These are phyloP conservation scores for Bauhinia variegata DNA, from an alignment of 306 rosid species.

Conservation along the genomic window DNA sequence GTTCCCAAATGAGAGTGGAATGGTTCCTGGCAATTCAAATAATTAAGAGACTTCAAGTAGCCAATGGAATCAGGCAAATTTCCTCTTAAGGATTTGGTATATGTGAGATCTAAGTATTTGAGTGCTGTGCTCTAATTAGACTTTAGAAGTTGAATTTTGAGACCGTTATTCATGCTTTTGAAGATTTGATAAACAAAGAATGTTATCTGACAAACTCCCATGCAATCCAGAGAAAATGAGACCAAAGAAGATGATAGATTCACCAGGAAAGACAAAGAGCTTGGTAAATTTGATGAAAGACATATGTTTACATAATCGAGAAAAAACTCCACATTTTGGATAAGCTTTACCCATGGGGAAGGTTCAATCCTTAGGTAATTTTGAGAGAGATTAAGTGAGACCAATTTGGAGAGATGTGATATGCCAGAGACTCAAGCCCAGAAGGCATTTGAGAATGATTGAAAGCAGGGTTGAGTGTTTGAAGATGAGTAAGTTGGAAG, in stretches of 20 bases:
- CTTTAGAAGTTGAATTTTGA: conserved; percentile 25
- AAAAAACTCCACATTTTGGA: conserved; percentile 12
- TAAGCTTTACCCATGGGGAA: conserved; percentile 2
- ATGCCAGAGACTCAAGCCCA: conserved; percentile 23
- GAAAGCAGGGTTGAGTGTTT: conserved; percentile 25
- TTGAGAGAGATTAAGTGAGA: conserved; percentile 26
- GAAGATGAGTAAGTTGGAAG: conserved; percentile 24
- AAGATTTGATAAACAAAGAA: conserved; percentile 23
- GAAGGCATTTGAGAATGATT: conserved; percentile 15
- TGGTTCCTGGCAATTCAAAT: too few relatives aligned
- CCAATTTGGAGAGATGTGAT: conserved; percentile 40
- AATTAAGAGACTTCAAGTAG: not conserved
- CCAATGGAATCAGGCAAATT: conserved; percentile 12
- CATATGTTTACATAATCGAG: not conserved
- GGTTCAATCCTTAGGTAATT: not conserved
- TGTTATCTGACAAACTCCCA: conserved; percentile 5
- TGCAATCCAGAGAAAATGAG: not conserved
- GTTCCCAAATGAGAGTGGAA: not conserved
- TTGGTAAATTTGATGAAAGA: not conserved
- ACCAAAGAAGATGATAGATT: conserved; percentile 40
- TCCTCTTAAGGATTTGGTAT: not conserved
- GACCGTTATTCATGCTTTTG: not conserved
- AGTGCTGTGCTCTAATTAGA: conserved; percentile 29
- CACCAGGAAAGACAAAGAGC: conserved; percentile 12
- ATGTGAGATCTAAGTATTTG: conserved; percentile 12